Base-by-base conservation (phyloP, 164 flowering plant genomes). In the Chimonanthus salicifolius region DNA sequence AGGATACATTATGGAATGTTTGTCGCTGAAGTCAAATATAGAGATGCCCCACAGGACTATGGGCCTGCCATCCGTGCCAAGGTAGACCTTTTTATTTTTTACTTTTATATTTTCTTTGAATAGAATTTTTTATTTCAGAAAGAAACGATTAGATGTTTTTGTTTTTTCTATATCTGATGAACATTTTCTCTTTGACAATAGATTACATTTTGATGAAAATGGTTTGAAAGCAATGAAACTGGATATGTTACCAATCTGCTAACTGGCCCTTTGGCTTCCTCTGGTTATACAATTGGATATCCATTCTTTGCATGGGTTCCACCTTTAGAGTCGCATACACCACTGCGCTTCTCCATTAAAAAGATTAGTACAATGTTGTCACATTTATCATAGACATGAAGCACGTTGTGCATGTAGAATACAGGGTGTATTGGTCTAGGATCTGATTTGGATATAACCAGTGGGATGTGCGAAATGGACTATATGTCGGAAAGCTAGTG, bases 1-100 rank as follows among this genome's bases (percentile, higher is more conserved):
- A 90, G 99, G 74, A 93, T 95, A 71, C 98, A 95, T 76, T 89
- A 82, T 65, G 98, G 99, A 9, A 88, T 94, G 81, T 90, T 83
- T 73, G 99, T 95, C 33, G 99, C 99, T 3, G 98, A 95, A 82
- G 87, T 81, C 44, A 95, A 95, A 81, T 95, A 84, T 82, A 83
- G 74, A 71, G 92, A 84, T 44, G 83, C 90, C n/a, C 91, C 94
- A 4, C 75, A 87, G 62, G 92, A 87, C 15, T 95, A 95, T 71
- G 83, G 71, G 62, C 83, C 88, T 64, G 80, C 86, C 51, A 93
- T 95, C 69, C 87, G 72, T 4, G 86, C 95, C 46, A 75, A 87
- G 94, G 99, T 94, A 81, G 21, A 45, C 54, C 2, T 54, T 54
- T 33, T 49, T 6, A 6, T 64, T 6, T 62, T 72, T 64, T 63